A percentile compares a stretch with the other conserved stretches of the same genome.
Evolutionary conservation across 176 grass and related monocot genomes (phyloP).

Genomic region (Poa pratensis): DNA sequence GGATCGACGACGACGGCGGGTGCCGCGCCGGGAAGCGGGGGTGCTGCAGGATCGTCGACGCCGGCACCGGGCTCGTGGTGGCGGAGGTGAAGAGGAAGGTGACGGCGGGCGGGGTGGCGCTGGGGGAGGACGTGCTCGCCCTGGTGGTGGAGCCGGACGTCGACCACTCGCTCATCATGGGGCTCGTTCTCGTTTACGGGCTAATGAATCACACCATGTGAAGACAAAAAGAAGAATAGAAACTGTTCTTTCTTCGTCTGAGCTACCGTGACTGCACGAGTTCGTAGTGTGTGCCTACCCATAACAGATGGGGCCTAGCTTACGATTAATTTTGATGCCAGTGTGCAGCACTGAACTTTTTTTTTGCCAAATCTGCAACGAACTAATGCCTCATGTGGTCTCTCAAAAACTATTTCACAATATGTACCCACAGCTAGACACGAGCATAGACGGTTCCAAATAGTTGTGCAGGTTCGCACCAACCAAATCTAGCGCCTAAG

Average conservation of each 20-base stretch:
- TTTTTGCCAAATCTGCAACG: too few relatives aligned
- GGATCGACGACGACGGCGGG: constrained; percentile 39
- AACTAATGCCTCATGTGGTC: too few relatives aligned
- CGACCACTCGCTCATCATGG: constrained; percentile 80
- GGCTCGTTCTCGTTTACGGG: constrained; percentile 71
- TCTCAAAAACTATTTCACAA: too few relatives aligned
- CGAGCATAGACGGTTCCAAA: too few relatives aligned
- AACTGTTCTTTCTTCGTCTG: not conserved
- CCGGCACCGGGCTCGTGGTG: constrained; percentile 49
- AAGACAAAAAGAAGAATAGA: not conserved
- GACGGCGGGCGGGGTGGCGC: constrained; percentile 53
- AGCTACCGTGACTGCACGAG: not conserved
- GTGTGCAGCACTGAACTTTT: too few relatives aligned
- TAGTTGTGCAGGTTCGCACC: too few relatives aligned
- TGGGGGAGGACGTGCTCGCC: constrained; percentile 71
- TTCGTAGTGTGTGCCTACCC: not conserved
- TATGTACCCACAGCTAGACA: too few relatives aligned
- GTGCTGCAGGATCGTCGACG: constrained; percentile 62
- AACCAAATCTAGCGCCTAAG: too few relatives aligned
- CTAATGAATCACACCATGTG: constrained; percentile 62
- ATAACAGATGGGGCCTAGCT: not conserved
- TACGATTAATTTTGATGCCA: not conserved
- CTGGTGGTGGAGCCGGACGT: constrained; percentile 67
- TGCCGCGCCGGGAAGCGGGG: constrained; percentile 17
- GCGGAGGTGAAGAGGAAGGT: constrained; percentile 76